Percentiles rank a stretch among this genome's conserved stretches.
These are phyloP conservation scores for Boletus vermiculosoides DNA, from an alignment of 768 basidiomycete species.

Conservation along the genomic window DNA sequence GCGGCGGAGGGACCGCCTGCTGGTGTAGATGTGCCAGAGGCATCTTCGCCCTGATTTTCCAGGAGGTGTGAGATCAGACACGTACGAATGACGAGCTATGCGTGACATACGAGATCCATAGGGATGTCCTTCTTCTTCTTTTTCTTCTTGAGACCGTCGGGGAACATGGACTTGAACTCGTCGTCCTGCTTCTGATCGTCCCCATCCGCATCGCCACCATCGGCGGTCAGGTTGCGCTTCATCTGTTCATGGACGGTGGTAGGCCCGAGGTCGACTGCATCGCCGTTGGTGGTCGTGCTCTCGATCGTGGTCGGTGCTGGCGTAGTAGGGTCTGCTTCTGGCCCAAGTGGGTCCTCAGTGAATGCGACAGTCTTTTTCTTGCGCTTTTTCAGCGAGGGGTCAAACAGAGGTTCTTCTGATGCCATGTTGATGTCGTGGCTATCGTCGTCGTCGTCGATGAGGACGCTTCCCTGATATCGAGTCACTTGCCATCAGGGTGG, in stretches of 20 bases:
- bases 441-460: constrained; percentile 22
- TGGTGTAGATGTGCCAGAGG: constrained; percentile 65
- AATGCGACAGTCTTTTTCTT: constrained; percentile 89
- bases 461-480: constrained; percentile 9
- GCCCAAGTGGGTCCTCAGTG: constrained; percentile 78
- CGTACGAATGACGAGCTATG: background rate
- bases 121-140: constrained; percentile 93
- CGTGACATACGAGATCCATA: constrained; percentile 63
- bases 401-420: constrained; percentile 75
- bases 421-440: constrained; percentile 39
- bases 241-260: constrained; percentile 75
- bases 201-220: constrained; percentile 34
- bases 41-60: constrained; percentile 52
- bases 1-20: constrained; percentile 36
- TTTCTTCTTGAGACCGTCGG: constrained; percentile 84
- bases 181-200: constrained; percentile 62
- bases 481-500: constrained; percentile 6
- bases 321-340: constrained; percentile 78
- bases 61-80: constrained; percentile 1
- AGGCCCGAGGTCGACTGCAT: constrained; percentile 74
- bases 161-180: constrained; percentile 78
- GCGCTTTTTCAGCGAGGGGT: constrained; percentile 80
- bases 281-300: constrained; percentile 64
- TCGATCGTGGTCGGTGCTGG: constrained; percentile 77
- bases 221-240: constrained; percentile 45